Conservation (phyloP, 1,139 yeast species). For the Yamadazyma mexicana region DNA sequence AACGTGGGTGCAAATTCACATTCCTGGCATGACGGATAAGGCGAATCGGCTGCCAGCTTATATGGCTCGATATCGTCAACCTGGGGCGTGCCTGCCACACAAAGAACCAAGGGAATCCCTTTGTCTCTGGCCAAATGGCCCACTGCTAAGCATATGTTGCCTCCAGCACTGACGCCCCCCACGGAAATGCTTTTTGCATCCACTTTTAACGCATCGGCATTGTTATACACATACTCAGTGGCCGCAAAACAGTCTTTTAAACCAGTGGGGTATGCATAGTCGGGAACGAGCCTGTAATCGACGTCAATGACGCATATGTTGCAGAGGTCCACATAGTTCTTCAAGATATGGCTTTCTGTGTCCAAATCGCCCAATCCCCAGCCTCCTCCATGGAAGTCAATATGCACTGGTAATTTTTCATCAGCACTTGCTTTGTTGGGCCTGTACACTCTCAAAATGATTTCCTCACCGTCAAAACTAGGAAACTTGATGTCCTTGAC, state of each 20-base stretch:
- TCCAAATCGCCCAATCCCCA: slow-evolving; percentile 49
- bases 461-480: slow-evolving; percentile 30
- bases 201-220: slow-evolving; percentile 24
- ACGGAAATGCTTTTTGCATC: slow-evolving; percentile 35
- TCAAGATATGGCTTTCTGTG: slow-evolving; percentile 46
- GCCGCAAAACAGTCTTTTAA: slow-evolving; percentile 44
- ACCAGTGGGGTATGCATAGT: slow-evolving; percentile 48
- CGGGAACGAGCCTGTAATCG: slow-evolving; percentile 51
- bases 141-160: slow-evolving; percentile 42
- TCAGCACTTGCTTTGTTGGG: slow-evolving; percentile 35
- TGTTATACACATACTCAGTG: slow-evolving; percentile 19
- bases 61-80: slow-evolving; percentile 38
- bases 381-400: slow-evolving; percentile 53
- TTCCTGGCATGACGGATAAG: slow-evolving; percentile 37
- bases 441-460: slow-evolving; percentile 37
- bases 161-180: slow-evolving; percentile 53
- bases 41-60: slow-evolving; percentile 27
- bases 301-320: slow-evolving; percentile 37
- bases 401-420: slow-evolving; percentile 42
- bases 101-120: slow-evolving; percentile 18
- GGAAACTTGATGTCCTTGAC: slow-evolving; percentile 34
- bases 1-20: slow-evolving; percentile 38
- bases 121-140: slow-evolving; percentile 32
- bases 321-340: slow-evolving; percentile 39
- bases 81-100: slow-evolving; percentile 32